These are phyloP conservation scores for Kazachstania sp. DNA, from an alignment of 1,139 yeast genomes.

Conservation along the genomic window DNA sequence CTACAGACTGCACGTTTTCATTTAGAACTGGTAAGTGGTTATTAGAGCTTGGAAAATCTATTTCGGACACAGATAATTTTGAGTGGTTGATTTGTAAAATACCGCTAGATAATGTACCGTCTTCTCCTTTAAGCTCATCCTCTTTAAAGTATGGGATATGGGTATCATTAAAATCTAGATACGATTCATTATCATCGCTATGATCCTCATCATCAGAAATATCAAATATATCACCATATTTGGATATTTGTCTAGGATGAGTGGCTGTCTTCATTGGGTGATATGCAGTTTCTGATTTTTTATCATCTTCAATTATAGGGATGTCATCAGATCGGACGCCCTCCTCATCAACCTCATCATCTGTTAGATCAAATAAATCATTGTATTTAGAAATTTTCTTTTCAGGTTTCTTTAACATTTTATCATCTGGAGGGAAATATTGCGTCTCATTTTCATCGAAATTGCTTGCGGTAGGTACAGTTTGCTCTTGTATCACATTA, in stretches of 20 bases:
- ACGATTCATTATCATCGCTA: too few species aligned
- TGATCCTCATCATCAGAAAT: conserved; percentile 1
- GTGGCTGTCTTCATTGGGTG: not conserved
- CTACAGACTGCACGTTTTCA: not conserved
- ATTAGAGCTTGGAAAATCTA: not conserved
- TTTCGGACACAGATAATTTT: not conserved
- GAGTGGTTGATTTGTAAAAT: not conserved
- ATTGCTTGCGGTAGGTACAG: too few species aligned
- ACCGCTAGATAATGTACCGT: too few species aligned
- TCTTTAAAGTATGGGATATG: not conserved
- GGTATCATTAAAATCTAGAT: not conserved
- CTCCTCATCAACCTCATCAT: conserved; percentile 7
- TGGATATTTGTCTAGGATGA: conserved; percentile 3
- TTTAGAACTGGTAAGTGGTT: not conserved
- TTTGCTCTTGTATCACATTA: too few species aligned
- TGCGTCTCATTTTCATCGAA: too few species aligned
- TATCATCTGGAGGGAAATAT: too few species aligned
- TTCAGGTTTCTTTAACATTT: too few species aligned
- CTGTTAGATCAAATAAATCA: conserved; percentile 10
- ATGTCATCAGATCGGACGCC: not conserved
- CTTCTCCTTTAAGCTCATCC: not conserved
- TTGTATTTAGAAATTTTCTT: conserved; percentile 7
- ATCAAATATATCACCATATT: conserved; percentile 2
- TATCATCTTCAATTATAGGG: not conserved
- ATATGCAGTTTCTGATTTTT: not conserved